Evolutionary conservation across 2,329 filamentous ascomycete species (phyloP).

Genomic region (Alternaria arbusti): DNA sequence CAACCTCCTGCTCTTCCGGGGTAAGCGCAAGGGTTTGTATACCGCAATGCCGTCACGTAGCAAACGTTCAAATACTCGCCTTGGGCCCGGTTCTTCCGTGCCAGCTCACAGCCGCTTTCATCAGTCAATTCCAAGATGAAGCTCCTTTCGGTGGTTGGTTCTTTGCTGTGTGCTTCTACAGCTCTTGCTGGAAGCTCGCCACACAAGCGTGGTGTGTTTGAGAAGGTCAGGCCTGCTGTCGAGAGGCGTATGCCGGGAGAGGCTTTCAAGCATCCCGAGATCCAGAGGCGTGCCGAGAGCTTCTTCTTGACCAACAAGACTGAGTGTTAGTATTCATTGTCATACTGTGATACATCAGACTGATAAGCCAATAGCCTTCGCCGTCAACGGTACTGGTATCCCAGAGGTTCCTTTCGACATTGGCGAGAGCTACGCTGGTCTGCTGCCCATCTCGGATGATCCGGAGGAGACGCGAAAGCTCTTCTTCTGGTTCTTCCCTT

Average conservation of each 20-base stretch:
- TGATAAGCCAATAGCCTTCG: constrained; percentile 59
- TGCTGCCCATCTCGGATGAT: constrained; percentile 62
- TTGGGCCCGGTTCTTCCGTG: not conserved
- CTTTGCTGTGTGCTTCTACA: constrained; percentile 39
- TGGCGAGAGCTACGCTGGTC: constrained; percentile 68
- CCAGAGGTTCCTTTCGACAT: constrained; percentile 75
- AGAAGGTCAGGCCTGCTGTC: constrained; percentile 31
- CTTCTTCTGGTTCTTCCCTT: constrained; percentile 71
- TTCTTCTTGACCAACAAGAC: constrained; percentile 45
- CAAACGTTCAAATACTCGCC: constrained; percentile 26
- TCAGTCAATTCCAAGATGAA: constrained; percentile 36
- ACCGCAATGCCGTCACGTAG: constrained; percentile 16
- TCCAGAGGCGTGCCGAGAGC: constrained; percentile 43
- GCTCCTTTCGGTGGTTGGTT: constrained; percentile 34
- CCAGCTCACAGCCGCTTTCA: constrained; percentile 9
- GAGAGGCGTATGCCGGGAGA: constrained; percentile 37
- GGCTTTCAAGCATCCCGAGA: constrained; percentile 39
- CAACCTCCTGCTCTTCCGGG: constrained; percentile 26
- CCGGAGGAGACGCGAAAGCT: constrained; percentile 60
- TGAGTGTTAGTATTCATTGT: constrained; percentile 25
- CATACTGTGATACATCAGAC: too few relatives aligned
- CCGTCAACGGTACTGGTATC: constrained; percentile 67
- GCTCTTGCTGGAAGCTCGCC: constrained; percentile 36
- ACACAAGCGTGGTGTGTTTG: constrained; percentile 35
- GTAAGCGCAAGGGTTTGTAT: constrained; percentile 16